Evolutionary conservation across 2,329 filamentous ascomycete genomes (phyloP).

Genomic region (Neofusicoccum laricinum): DNA sequence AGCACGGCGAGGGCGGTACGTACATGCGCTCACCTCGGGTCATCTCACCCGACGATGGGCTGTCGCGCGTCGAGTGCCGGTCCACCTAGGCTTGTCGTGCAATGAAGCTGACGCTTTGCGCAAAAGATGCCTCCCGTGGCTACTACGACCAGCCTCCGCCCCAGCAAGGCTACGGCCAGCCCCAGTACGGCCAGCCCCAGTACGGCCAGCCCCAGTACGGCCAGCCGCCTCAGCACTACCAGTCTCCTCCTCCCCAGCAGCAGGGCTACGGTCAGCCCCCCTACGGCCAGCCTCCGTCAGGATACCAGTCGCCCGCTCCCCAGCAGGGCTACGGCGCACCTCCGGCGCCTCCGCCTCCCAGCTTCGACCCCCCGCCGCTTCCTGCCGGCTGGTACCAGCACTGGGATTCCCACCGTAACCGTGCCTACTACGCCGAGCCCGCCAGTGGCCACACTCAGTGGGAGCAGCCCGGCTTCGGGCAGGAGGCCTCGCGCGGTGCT

Average conservation of each 20-base stretch:
- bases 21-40: background rate
- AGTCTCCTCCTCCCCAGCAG: slow-evolving; percentile 12
- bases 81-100: too few relatives aligned
- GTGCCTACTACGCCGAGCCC: slow-evolving; percentile 65
- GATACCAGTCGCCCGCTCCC: slow-evolving; percentile 16
- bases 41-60: too few relatives aligned
- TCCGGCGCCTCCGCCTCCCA: slow-evolving; percentile 29
- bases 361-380: slow-evolving; percentile 47
- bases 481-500: slow-evolving; percentile 24
- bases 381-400: slow-evolving; percentile 62
- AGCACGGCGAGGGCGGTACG: slow-evolving; percentile 23
- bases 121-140: slow-evolving; percentile 11
- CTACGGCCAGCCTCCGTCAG: slow-evolving; percentile 26
- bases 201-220: slow-evolving; percentile 24
- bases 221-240: slow-evolving; percentile 18
- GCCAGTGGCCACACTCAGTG: slow-evolving; percentile 62
- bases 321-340: slow-evolving; percentile 20
- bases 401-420: slow-evolving; percentile 60
- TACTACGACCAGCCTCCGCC: slow-evolving; percentile 18
- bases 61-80: too few relatives aligned
- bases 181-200: slow-evolving; percentile 26
- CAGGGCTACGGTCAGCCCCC: slow-evolving; percentile 25
- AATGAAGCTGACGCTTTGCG: background rate
- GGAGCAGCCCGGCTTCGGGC: slow-evolving; percentile 52
- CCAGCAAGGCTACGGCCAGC: slow-evolving; percentile 23